Base-by-base conservation (phyloP, 2,329 filamentous ascomycete genomes). In the Dothistroma septosporum region DNA sequence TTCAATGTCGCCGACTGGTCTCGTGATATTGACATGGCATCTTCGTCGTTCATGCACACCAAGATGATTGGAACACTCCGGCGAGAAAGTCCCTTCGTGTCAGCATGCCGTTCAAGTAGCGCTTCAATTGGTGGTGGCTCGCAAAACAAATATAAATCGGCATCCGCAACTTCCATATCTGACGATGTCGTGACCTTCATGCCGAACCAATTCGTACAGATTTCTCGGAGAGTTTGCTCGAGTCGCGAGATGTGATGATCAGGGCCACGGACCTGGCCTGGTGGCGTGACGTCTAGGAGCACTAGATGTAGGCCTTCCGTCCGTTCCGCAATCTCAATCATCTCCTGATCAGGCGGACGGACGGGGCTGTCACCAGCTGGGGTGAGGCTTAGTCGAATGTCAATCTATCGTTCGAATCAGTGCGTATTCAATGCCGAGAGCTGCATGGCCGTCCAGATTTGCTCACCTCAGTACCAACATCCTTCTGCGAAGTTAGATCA, bases 401-500 rank as follows among this genome's bases (percentile, higher is more conserved):
- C 16, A 12, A 53, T 31, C 31, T 28, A 3, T 28, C 3, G 6
- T 3, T 28, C 6, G 24, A 6, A 28, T 28, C 24, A 28, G 24
- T 28, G 6, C 24, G 24, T 6, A 28, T 28, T 28, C 3, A 28
- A 28, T 28, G 6, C 24, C 24, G 24, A 6, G 24, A 28, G 24
- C 24, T 28, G 6, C 2, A 33, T 61, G 63, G 0, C 69, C 64
- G 28, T 67, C 61, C 21, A 69, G 63, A 49, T 28, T 6, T 28
- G 6, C 24, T 28, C 24, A 28, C 24, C 6, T 69, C 67, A 1
- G 69, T 70, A 2, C 69, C 69, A 5, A 68, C 60, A 11, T 58
- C 63, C 28, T 79, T 75, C 57, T 82, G 77, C 54, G 79, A 85
- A 24, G 61, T 78, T 35, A 89, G 79, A 9, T 83, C 78, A 48